These are phyloP conservation scores for Primulina tabacum DNA, from an alignment of 257 asterid species.

Conservation along the genomic window DNA sequence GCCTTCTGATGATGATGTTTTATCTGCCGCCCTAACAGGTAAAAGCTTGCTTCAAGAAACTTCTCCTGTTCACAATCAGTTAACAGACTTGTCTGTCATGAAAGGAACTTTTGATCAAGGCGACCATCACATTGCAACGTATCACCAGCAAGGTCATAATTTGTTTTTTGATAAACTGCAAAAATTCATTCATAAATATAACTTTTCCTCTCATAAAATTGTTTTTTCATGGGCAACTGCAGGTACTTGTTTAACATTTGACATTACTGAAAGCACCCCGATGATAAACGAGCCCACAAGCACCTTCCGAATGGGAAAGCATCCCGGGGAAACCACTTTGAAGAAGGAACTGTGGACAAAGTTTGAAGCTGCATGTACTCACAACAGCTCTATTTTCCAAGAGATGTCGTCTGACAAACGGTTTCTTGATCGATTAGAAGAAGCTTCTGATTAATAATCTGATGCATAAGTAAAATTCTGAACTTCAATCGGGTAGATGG, in stretches of 20 bases:
- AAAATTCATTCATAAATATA: too few species aligned
- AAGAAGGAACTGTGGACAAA: slow-evolving; percentile 85
- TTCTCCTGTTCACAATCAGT: slow-evolving; percentile 16
- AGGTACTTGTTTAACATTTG: slow-evolving; percentile 37
- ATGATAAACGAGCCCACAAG: slow-evolving; percentile 51
- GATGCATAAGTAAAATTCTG: slow-evolving; percentile 15
- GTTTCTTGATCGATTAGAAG: slow-evolving; percentile 76
- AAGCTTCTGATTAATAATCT: slow-evolving; percentile 44
- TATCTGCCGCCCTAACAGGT: slow-evolving; percentile 20
- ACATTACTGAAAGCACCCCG: slow-evolving; percentile 59
- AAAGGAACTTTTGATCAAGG: slow-evolving; percentile 26
- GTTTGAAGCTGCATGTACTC: slow-evolving; percentile 79
- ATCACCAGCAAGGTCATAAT: slow-evolving; percentile 32
- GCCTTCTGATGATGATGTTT: slow-evolving; percentile 47
- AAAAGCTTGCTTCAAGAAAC: slow-evolving; percentile 28
- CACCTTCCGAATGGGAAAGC: slow-evolving; percentile 50
- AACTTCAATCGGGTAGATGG: not conserved
- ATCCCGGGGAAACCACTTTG: slow-evolving; percentile 93
- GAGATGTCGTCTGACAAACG: slow-evolving; percentile 38
- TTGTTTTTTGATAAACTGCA: not conserved
- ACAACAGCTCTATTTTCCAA: slow-evolving; percentile 27
- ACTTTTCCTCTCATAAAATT: not conserved
- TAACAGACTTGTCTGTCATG: slow-evolving; percentile 8
- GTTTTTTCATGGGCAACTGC: slow-evolving; percentile 10
- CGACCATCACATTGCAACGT: slow-evolving; percentile 17